Evolutionary conservation across 345 rosid genomes (phyloP).

Genomic region (Erysimum cheiranthoides): DNA sequence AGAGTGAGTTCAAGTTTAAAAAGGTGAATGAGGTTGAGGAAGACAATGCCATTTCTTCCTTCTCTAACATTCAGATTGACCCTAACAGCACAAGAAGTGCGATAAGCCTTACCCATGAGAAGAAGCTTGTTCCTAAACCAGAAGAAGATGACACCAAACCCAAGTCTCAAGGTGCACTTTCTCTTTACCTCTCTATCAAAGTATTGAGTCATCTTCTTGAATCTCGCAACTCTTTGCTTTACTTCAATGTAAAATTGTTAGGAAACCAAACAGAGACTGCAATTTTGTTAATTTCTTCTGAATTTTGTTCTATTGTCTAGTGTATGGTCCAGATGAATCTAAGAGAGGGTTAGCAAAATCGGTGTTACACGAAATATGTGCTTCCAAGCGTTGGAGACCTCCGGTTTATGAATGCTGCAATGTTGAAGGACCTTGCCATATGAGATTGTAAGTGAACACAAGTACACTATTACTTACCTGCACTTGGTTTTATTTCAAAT

Average conservation of each 20-base stretch:
- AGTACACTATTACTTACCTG: too few species aligned
- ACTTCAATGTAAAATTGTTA: background rate
- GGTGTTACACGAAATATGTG: constrained; percentile 54
- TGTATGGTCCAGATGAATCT: constrained; percentile 41
- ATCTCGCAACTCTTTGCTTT: background rate
- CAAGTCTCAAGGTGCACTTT: constrained; percentile 24
- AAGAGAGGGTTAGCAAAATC: constrained; percentile 49
- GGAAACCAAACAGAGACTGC: background rate
- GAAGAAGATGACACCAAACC: background rate
- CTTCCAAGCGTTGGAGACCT: constrained; percentile 54
- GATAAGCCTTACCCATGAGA: background rate
- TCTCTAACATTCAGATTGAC: constrained; percentile 45
- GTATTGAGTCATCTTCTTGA: constrained; percentile 9
- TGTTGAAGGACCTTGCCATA: constrained; percentile 64
- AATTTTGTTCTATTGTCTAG: constrained; percentile 2
- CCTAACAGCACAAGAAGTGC: constrained; percentile 43
- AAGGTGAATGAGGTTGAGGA: constrained; percentile 32
- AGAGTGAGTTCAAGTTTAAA: background rate
- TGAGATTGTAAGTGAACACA: constrained; percentile 56
- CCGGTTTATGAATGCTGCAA: constrained; percentile 66
- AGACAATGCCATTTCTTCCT: constrained; percentile 22
- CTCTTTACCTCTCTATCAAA: background rate
- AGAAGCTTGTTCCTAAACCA: background rate
- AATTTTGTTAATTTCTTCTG: background rate
- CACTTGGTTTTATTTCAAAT: background rate